Evolutionary conservation across 2,329 filamentous ascomycete species (phyloP), one percentile per base, ranked within the genome.

Genomic region (Venturia asperata): DNA sequence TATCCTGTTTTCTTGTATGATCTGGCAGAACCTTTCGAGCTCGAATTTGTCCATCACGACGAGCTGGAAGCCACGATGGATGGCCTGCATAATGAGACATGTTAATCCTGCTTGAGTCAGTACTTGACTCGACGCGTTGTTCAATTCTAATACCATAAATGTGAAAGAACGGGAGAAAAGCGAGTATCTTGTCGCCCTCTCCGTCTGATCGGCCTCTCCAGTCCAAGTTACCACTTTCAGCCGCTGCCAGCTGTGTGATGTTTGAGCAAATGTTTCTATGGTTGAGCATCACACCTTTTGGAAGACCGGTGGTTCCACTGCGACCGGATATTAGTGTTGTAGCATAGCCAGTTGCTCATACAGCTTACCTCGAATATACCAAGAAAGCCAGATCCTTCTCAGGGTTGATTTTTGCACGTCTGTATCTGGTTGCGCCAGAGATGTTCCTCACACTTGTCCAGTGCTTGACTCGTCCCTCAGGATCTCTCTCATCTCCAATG

Each of bases 251-350:
- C 76, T 90, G 87, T 39, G 83, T 69, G 7, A 86, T 73, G 17
- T 66, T 67, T 66, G 90, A 79, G 13, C 95, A 84, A 67, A 96
- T 87, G 74, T 97, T 97, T 68, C 78, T 76, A 76, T 97, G 93
- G 9, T 86, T 89, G 41, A 97, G 80, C 84, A 91, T 89, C 17
- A 97, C 93, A 19, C 92, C 93, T 76, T 97, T 97, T 0, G 93
- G 92, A 62, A 92, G 79, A 1, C 93, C 93, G 0, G 93, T 97
- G 0, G 93, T 97, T 9, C 93, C 93, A 9, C 88, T 92, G 69
- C 85, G 89, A 15, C 2, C 10, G 1, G 13, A 27, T 1, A 27
- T 52, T 52, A 52, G 10, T 52, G 10, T 4, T 15, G 7, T n/a
- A 11, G n/a, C n/a, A 49, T 10, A 7, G n/a, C 10, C n/a, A 24